These are phyloP conservation scores for Gaertneriomyces sp. DNA, from an alignment of 192 early-diverging fungal genomes.

Conservation along the genomic window DNA sequence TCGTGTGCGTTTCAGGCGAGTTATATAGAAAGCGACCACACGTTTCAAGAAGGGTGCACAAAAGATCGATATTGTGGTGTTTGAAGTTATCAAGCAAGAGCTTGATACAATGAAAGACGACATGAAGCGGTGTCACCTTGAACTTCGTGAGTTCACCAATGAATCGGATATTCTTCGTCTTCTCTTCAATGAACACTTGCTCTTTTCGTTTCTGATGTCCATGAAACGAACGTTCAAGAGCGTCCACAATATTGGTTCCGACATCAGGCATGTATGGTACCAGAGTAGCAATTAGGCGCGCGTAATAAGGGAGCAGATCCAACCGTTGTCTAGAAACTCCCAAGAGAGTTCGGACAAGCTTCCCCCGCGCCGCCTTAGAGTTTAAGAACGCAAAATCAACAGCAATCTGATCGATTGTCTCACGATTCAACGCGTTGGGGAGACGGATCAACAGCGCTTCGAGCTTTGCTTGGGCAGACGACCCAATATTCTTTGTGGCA, in stretches of 20 bases:
- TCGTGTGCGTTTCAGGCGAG: slow-evolving; percentile 66
- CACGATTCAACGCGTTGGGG: slow-evolving; percentile 72
- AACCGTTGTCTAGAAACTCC: slow-evolving; percentile 76
- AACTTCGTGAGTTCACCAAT: slow-evolving; percentile 95
- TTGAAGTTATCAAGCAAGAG: slow-evolving; percentile 81
- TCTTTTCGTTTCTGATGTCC: slow-evolving; percentile 71
- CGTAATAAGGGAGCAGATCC: slow-evolving; percentile 87
- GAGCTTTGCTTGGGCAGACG: slow-evolving; percentile 36
- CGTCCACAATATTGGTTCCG: slow-evolving; percentile 61
- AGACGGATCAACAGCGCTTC: slow-evolving; percentile 71
- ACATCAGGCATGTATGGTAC: slow-evolving; percentile 86
- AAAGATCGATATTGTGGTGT: slow-evolving; percentile 76
- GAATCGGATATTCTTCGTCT: slow-evolving; percentile 79
- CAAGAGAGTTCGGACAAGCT: slow-evolving; percentile 70
- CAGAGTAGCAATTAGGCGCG: slow-evolving; percentile 83
- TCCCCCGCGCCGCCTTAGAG: slow-evolving; percentile 69
- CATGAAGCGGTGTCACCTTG: slow-evolving; percentile 71
- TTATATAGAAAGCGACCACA: slow-evolving; percentile 86
- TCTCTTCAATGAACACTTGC: slow-evolving; percentile 67
- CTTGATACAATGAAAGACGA: slow-evolving; percentile 83
- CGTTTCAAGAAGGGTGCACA: slow-evolving; percentile 77
- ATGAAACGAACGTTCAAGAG: slow-evolving; percentile 68
- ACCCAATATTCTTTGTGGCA: slow-evolving; percentile 25
- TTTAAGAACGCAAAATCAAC: slow-evolving; percentile 93
- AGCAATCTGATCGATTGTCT: slow-evolving; percentile 83